Base-by-base conservation (phyloP, 2,329 filamentous ascomycete species). In the Bipolaris cookei region DNA sequence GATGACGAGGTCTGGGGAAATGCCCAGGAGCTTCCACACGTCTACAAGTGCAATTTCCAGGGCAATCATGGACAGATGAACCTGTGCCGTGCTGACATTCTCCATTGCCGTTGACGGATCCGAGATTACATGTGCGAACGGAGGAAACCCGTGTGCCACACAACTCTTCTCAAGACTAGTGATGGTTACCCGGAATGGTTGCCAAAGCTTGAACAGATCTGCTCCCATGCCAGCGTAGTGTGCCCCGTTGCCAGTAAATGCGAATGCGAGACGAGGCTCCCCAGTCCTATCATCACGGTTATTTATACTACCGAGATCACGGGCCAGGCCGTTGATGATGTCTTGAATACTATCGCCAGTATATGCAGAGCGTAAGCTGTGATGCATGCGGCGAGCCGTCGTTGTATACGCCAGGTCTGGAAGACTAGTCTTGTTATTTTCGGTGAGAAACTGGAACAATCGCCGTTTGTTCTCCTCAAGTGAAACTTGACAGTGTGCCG, bases 241-340 rank as follows among this genome's bases (percentile, higher is more conserved):
- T 1, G 67, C 54, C 6, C 77, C 77, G 63, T 79, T 75, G 5
- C 77, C 77, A 18, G 77, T 77, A 56, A 78, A 79, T 21, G 63
- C 61, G 54, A 82, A 81, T 0, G 69, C 70, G 7, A 80, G 53
- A 10, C 20, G 32, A 16, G 45, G 45, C 25, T 28, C 25, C 25
- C 25, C 25, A 28, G 25, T 10, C 25, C 3, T 28, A 28, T 28
- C 25, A 28, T 28, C 25, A 10, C 25, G 25, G 8, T 10, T 28
- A 28, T 28, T 28, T 28, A 8, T 28, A 28, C 25, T 28, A 28
- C 25, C 25, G 8, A 28, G 25, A 10, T 28, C 25, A 28, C 25
- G 25, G 8, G 7, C 10, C 25, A 28, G 7, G 7, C 58, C 14
- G 53, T 49, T 49, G 11, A 42, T 57, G 48, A 64, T 69, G 14